Base-by-base conservation (phyloP, 148 eudicot species). In the Nyssa sinensis region DNA sequence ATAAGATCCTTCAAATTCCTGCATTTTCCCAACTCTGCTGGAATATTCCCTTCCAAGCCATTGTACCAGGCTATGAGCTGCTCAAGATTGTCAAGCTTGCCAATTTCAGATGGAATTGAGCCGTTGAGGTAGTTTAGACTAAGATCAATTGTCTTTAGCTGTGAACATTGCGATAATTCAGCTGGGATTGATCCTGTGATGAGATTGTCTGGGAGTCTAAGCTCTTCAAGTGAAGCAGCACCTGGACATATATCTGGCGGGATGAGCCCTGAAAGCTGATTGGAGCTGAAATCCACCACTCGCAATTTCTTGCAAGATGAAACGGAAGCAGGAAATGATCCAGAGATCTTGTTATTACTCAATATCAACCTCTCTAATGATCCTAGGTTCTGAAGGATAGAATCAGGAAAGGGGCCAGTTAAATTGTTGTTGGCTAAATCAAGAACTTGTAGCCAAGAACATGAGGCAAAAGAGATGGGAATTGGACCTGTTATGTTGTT, bases 61-160 rank as follows among this genome's bases (percentile, higher is more conserved):
- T 95, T 95, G 85, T 95, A 95, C 98, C 98, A 95, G 0, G 87
- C 96, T 21, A 95, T 85, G 21, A 95, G 78, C 87, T 89, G 87
- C 81, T 95, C 97, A 3, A 95, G 88, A 69, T 90, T 90, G 69
- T 72, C 81, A 27, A 92, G 81, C 49, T 85, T 83, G 14, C 97
- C 91, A 3, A 95, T 70, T 80, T 87, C 93, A 4, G 84, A 77
- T 5, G 97, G 98, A 47, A 95, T 89, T 17, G 94, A 73, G 32
- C 98, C 97, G 23, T 85, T 90, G 59, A 95, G 73, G 77, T 89
- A 90, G 78, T 95, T 95, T 78, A 95, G 51, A 79, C 98, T 95
- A 70, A 95, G 83, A 81, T 95, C 98, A 24, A 95, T 76, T 1
- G 84, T 85, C 75, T 77, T 89, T 29, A 95, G 78, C 59, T 83